Conservation (phyloP, 352 stramenopile species). For the Phytophthora ohioensis region DNA sequence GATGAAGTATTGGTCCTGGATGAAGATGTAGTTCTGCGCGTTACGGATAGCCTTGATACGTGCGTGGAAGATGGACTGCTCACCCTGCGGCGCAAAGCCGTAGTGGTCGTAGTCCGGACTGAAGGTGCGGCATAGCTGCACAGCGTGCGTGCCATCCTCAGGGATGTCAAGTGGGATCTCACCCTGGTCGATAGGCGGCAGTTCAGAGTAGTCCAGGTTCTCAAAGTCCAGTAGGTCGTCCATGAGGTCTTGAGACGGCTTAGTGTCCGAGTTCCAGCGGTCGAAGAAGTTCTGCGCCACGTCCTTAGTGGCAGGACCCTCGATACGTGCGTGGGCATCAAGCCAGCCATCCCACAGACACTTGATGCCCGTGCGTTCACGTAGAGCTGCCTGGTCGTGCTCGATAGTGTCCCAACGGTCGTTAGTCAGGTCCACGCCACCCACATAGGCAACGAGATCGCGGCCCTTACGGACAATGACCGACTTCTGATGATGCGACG, state of each 20-base stretch:
- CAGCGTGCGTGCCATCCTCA: slow-evolving; percentile 21
- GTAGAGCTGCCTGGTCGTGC: slow-evolving; percentile 59
- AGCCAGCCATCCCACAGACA: slow-evolving; percentile 63
- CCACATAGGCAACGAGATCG: slow-evolving; percentile 55
- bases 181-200: slow-evolving; percentile 33
- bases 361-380: slow-evolving; percentile 51
- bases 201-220: slow-evolving; percentile 43
- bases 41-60: slow-evolving; percentile 67
- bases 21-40: slow-evolving; percentile 70
- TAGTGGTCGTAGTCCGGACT: slow-evolving; percentile 52
- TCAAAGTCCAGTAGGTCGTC: slow-evolving; percentile 63
- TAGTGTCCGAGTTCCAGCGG: slow-evolving; percentile 60
- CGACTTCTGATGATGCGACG: slow-evolving; percentile 78
- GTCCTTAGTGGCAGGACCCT: slow-evolving; percentile 56
- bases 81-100: slow-evolving; percentile 57
- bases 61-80: slow-evolving; percentile 61
- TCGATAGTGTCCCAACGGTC: slow-evolving; percentile 71
- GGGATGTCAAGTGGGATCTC: slow-evolving; percentile 22
- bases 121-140: slow-evolving; percentile 70
- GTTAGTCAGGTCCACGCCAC: slow-evolving; percentile 61
- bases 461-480: slow-evolving; percentile 56
- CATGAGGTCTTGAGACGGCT: slow-evolving; percentile 50
- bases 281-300: slow-evolving; percentile 73
- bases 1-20: slow-evolving; percentile 83
- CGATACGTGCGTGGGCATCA: slow-evolving; percentile 59